These are phyloP conservation scores for Echinochloa phyllopogon DNA, from an alignment of 176 grass and related monocot genomes.

Conservation along the genomic window DNA sequence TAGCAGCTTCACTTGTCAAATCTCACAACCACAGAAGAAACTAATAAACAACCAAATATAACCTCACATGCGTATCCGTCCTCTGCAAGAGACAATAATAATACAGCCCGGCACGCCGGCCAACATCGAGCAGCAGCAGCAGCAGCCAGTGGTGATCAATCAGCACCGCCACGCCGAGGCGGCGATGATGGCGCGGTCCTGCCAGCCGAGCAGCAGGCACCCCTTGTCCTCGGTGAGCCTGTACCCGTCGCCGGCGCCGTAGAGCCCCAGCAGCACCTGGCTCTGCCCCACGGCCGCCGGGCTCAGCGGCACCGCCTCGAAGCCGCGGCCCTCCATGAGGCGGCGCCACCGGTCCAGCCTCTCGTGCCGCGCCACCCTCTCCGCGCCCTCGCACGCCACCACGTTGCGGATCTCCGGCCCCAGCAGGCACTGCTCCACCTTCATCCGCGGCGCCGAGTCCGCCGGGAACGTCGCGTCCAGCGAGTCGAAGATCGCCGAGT, in stretches of 20 bases:
- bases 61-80: background rate
- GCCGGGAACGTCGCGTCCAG: constrained; percentile 61
- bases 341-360: constrained; percentile 61
- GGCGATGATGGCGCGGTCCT: constrained; percentile 76
- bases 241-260: constrained; percentile 81
- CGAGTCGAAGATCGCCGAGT: constrained; percentile 94
- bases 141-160: background rate
- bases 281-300: constrained; percentile 81
- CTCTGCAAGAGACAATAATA: background rate
- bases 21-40: constrained; percentile 8
- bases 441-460: constrained; percentile 54
- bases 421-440: constrained; percentile 73
- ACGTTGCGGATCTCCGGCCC: constrained; percentile 78
- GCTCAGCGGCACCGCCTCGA: constrained; percentile 73
- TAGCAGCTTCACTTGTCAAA: background rate
- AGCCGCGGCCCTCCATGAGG: constrained; percentile 52
- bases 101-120: background rate
- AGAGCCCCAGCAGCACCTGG: constrained; percentile 78
- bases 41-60: background rate
- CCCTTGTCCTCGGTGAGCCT: constrained; percentile 72
- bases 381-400: constrained; percentile 74
- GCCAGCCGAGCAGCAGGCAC: constrained; percentile 87
- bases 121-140: background rate
- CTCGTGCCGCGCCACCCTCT: constrained; percentile 78
- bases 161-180: constrained; percentile 79